A percentile compares a stretch with the other conserved stretches of the same genome.
Conservation (phyloP, 2,329 filamentous ascomycete species). For the Colletotrichum cordylinicola region DNA sequence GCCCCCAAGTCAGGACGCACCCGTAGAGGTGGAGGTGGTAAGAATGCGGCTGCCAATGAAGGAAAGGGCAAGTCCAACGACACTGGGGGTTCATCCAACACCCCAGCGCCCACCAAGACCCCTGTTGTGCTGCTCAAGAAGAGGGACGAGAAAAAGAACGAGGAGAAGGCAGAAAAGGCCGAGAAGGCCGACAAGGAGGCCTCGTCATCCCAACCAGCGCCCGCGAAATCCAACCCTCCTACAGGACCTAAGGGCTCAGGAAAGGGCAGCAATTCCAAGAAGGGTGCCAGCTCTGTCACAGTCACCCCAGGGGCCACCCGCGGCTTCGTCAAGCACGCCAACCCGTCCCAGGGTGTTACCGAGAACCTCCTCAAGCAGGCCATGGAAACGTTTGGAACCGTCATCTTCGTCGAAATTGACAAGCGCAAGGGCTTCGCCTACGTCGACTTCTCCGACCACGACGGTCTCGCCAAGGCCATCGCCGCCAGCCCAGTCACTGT, state of each 20-base stretch:
- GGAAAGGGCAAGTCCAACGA: constrained; percentile 42
- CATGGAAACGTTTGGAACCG: constrained; percentile 74
- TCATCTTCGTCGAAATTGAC: constrained; percentile 88
- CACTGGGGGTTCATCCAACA: constrained; percentile 26
- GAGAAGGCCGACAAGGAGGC: constrained; percentile 17
- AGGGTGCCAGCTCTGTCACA: constrained; percentile 28
- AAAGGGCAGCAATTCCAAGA: constrained; percentile 31
- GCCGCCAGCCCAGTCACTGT: constrained; percentile 82
- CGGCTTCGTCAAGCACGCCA: constrained; percentile 82
- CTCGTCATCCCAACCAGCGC: neutral
- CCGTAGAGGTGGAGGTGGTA: constrained; percentile 37
- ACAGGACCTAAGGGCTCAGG: constrained; percentile 29
- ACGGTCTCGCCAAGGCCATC: constrained; percentile 78
- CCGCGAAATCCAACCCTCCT: constrained; percentile 14
- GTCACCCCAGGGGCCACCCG: constrained; percentile 60
- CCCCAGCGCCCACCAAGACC: constrained; percentile 33
- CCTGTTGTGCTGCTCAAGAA: constrained; percentile 47
- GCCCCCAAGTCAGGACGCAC: constrained; percentile 22
- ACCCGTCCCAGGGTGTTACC: constrained; percentile 89
- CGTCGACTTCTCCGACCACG: constrained; percentile 81
- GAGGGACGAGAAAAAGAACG: constrained; percentile 35
- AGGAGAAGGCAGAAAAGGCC: constrained; percentile 10
- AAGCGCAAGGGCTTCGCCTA: constrained; percentile 95
- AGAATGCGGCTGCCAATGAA: constrained; percentile 35
- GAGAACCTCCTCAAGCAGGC: constrained; percentile 79